A percentile compares a stretch with the other conserved stretches of the same genome.
Evolutionary conservation across 768 basidiomycete genomes (phyloP).

Genomic region (Lentinula guzmanii): DNA sequence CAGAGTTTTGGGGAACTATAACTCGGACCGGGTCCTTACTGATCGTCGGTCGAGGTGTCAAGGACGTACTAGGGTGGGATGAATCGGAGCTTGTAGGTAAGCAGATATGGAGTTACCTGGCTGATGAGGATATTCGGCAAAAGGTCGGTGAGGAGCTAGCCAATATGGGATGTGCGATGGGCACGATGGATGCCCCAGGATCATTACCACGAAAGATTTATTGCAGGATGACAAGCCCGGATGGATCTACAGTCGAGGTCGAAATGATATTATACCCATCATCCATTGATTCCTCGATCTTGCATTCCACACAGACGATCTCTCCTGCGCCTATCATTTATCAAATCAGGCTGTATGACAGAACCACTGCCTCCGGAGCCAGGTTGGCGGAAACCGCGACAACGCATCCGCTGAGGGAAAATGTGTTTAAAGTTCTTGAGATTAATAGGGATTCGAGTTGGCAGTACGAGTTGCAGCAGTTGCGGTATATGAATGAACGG

Average conservation of each 20-base stretch:
- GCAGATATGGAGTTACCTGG: conserved; percentile 32
- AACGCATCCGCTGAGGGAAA: conserved; percentile 11
- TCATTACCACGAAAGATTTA: conserved; percentile 18
- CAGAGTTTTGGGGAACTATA: conserved; percentile 53
- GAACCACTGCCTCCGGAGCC: background rate
- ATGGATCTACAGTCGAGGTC: conserved; percentile 15
- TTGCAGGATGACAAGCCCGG: conserved; percentile 25
- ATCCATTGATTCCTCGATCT: conserved; percentile 9
- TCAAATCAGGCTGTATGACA: conserved; percentile 24
- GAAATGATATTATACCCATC: conserved; percentile 34
- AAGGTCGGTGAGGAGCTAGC: conserved; percentile 18
- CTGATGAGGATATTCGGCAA: conserved; percentile 15
- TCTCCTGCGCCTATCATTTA: conserved; percentile 29
- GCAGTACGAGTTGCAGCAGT: conserved; percentile 90
- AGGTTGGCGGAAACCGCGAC: conserved; percentile 1
- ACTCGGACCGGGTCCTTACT: conserved; percentile 41
- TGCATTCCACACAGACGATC: conserved; percentile 15
- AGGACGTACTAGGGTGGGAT: conserved; percentile 64
- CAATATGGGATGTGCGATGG: conserved; percentile 15
- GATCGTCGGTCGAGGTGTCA: conserved; percentile 41
- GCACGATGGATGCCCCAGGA: conserved; percentile 16
- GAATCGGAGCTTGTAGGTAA: conserved; percentile 48
- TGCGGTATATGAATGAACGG: conserved; percentile 65
- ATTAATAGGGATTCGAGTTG: conserved; percentile 68
- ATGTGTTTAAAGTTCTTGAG: conserved; percentile 74